Evolutionary conservation across 805 yeast species (phyloP).

Genomic region (Yarrowia sp.): DNA sequence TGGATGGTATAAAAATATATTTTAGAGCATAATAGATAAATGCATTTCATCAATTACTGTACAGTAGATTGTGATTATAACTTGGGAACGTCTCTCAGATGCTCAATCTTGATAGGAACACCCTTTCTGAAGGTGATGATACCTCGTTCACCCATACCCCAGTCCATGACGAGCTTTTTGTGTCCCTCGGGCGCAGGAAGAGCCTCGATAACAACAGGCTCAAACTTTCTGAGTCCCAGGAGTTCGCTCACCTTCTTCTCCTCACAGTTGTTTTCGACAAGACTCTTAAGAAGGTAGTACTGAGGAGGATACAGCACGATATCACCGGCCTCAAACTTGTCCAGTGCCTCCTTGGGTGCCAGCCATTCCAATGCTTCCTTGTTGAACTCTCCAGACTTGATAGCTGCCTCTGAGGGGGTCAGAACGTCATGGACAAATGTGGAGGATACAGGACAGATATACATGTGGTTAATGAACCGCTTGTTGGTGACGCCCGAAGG

Average conservation of each 20-base stretch:
- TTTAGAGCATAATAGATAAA: constrained; percentile 2
- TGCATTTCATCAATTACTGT: neutral
- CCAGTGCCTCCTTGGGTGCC: constrained; percentile 32
- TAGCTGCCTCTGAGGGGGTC: constrained; percentile 9
- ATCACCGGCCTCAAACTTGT: constrained; percentile 29
- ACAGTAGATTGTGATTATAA: neutral
- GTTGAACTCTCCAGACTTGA: constrained; percentile 22
- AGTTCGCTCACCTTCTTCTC: constrained; percentile 26
- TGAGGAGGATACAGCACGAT: constrained; percentile 37
- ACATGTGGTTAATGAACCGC: constrained; percentile 36
- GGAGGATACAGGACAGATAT: constrained; percentile 29
- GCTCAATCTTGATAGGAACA: constrained; percentile 14
- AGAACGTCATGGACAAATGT: constrained; percentile 24
- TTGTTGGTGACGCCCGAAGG: constrained; percentile 27
- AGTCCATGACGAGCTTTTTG: constrained; percentile 29
- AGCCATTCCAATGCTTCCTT: constrained; percentile 33
- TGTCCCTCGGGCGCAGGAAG: constrained; percentile 26
- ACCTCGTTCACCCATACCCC: constrained; percentile 34
- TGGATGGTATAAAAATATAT: neutral
- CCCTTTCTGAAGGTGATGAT: constrained; percentile 26
- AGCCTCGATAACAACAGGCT: constrained; percentile 30
- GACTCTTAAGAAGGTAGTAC: constrained; percentile 32
- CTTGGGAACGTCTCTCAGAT: neutral
- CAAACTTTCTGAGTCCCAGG: constrained; percentile 28
- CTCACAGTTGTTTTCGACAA: constrained; percentile 23